phyloP scores from a whole-genome alignment of 306 rosid genomes.

The Dryas drummondii region DNA sequence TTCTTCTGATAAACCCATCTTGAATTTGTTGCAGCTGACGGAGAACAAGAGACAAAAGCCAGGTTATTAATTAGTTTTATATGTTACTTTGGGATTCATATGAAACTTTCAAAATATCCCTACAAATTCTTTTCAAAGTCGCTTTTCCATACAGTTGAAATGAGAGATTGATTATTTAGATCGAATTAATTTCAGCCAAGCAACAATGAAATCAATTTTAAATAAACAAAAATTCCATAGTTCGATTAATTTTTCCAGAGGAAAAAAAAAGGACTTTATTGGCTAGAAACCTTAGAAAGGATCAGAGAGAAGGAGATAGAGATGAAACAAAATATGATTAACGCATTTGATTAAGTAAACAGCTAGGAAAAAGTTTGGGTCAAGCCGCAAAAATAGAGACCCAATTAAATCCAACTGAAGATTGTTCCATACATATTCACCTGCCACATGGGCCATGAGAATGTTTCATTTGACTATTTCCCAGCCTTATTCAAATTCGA shows the following conservation, averaged over 20 bases:
- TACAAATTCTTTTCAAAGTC: background rate
- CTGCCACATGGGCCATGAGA: too few species aligned
- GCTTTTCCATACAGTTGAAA: background rate
- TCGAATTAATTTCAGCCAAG: background rate
- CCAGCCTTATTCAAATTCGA: too few species aligned
- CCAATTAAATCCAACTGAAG: too few species aligned
- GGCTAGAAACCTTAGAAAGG: background rate
- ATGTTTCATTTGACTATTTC: too few species aligned
- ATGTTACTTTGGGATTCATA: background rate
- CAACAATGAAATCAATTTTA: background rate
- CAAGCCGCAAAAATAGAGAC: too few species aligned
- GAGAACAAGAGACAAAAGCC: background rate
- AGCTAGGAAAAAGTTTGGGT: too few species aligned
- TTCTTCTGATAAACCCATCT: conserved; percentile 59
- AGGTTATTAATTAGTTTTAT: background rate
- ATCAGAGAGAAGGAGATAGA: too few species aligned
- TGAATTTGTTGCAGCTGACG: background rate
- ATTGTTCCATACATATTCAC: too few species aligned
- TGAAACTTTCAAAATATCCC: background rate
- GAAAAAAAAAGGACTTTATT: background rate
- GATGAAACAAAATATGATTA: too few species aligned
- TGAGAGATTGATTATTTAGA: background rate
- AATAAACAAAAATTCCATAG: background rate
- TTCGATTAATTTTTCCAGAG: background rate
- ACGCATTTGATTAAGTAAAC: too few species aligned